phyloP scores from a whole-genome alignment of 805 yeast species.

The Candida taoyuanica region DNA sequence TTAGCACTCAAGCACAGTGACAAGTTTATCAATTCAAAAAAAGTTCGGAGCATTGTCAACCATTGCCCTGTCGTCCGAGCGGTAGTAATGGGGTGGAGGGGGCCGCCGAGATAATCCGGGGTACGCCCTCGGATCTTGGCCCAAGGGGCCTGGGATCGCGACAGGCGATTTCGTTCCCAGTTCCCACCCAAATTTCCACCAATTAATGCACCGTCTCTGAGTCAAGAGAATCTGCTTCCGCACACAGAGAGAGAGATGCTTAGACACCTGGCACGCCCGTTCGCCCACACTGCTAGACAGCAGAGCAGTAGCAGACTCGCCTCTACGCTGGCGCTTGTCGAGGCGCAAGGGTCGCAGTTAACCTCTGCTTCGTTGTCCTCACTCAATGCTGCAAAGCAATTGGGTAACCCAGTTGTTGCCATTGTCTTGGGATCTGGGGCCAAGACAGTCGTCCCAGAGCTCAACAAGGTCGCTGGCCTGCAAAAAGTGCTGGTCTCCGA shows the following conservation, averaged over 20 bases:
- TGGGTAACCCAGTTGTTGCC: constrained; percentile 80
- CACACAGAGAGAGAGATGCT: too few relatives aligned
- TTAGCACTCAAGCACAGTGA: too few relatives aligned
- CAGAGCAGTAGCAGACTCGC: constrained; percentile 40
- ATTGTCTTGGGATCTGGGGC: constrained; percentile 65
- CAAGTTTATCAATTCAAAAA: background rate
- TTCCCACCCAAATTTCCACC: background rate
- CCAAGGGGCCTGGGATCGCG: too few relatives aligned
- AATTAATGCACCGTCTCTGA: too few relatives aligned
- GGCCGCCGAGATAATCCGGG: too few relatives aligned
- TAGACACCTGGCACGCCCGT: background rate
- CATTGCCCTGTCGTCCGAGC: constrained; percentile 2
- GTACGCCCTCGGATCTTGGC: background rate
- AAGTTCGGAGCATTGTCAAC: constrained; percentile 9
- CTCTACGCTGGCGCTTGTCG: constrained; percentile 76
- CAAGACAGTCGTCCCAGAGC: constrained; percentile 41
- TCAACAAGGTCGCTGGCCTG: constrained; percentile 46
- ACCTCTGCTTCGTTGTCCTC: constrained; percentile 69
- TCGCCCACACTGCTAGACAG: background rate
- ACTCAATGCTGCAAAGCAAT: constrained; percentile 68
- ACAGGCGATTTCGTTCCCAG: too few relatives aligned
- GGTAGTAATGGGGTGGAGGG: too few relatives aligned
- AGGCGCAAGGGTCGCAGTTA: constrained; percentile 47
- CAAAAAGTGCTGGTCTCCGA: constrained; percentile 46
- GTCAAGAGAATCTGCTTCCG: too few relatives aligned